These are phyloP conservation scores for Penicillium sp. DNA, from an alignment of 2,329 filamentous ascomycete genomes.

Conservation along the genomic window DNA sequence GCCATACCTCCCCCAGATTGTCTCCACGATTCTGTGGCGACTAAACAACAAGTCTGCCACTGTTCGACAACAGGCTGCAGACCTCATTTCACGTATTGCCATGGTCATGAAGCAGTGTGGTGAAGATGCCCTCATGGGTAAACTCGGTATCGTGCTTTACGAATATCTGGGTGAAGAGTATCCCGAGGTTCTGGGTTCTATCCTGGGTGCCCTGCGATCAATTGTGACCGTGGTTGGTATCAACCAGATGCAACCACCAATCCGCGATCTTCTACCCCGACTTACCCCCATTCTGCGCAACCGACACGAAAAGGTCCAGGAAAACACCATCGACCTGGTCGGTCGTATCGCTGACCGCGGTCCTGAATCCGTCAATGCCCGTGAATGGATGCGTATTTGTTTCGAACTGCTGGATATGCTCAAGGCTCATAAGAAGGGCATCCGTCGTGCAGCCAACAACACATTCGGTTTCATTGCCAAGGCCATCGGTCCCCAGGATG, in stretches of 20 bases:
- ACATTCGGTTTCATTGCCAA: slow-evolving; percentile 99
- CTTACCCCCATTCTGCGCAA: slow-evolving; percentile 98
- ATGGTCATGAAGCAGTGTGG: slow-evolving; percentile 99
- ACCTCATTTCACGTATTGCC: slow-evolving; percentile 93
- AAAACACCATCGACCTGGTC: slow-evolving; percentile 97
- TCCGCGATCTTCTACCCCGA: slow-evolving; percentile 91
- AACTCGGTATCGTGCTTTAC: slow-evolving; percentile 91
- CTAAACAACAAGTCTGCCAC: slow-evolving; percentile 98
- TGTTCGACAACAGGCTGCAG: slow-evolving; percentile 93
- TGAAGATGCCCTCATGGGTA: slow-evolving; percentile 93
- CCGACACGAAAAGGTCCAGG: slow-evolving; percentile 97
- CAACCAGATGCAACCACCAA: slow-evolving; percentile 96
- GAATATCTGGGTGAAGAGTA: slow-evolving; percentile 99
- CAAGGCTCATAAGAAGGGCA: slow-evolving; percentile 99
- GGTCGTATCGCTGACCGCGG: slow-evolving; percentile 97
- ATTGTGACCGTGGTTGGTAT: slow-evolving; percentile 99
- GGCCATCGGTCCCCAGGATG: slow-evolving; percentile 96
- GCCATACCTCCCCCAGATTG: slow-evolving; percentile 94
- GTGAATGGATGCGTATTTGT: slow-evolving; percentile 99
- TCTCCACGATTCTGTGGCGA: slow-evolving; percentile 93
- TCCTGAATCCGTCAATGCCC: slow-evolving; percentile 92
- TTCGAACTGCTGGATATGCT: slow-evolving; percentile 99
- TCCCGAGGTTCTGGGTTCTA: slow-evolving; percentile 94
- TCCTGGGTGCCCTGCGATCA: slow-evolving; percentile 88
- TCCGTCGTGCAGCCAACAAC: slow-evolving; percentile 97